Conservation (phyloP, 139 green algal species). For the Volvox reticuliferus region DNA sequence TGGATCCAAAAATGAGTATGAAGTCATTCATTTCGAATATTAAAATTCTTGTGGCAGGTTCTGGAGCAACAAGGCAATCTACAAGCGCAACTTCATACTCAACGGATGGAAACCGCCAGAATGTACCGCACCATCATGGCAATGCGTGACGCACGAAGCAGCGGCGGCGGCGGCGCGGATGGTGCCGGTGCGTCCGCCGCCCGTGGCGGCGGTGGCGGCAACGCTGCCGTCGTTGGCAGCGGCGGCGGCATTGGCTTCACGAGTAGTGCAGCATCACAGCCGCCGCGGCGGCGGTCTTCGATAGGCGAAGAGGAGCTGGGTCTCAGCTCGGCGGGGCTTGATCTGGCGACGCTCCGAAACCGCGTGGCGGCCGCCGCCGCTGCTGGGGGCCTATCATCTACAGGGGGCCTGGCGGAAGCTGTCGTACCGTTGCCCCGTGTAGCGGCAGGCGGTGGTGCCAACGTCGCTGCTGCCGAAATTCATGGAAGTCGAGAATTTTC, state of each 20-base stretch:
- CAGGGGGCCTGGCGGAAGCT: not conserved
- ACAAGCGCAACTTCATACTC: constrained; percentile 9
- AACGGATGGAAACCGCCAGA: constrained; percentile 16
- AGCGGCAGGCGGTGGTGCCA: not conserved
- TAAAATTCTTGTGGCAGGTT: not conserved
- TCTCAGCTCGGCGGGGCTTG: not conserved
- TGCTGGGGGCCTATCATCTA: not conserved
- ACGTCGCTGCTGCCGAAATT: not conserved
- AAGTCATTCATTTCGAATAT: too few relatives aligned
- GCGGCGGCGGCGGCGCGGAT: not conserved
- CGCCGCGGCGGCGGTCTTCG: not conserved
- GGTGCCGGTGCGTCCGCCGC: not conserved
- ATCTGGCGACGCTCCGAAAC: not conserved
- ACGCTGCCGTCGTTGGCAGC: not conserved
- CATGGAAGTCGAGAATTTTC: not conserved
- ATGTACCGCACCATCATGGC: constrained; percentile 24
- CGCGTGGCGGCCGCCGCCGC: not conserved
- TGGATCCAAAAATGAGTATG: too few relatives aligned
- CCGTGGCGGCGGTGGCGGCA: not conserved
- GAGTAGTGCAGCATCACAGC: not conserved
- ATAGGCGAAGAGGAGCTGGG: not conserved
- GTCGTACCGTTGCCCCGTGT: not conserved
- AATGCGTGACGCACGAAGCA: constrained; percentile 25
- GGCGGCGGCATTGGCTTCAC: not conserved
- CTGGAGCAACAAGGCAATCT: constrained; percentile 41